phyloP scores from a whole-genome alignment of 495 filamentous ascomycete species.

The Neurospora terricola region DNA sequence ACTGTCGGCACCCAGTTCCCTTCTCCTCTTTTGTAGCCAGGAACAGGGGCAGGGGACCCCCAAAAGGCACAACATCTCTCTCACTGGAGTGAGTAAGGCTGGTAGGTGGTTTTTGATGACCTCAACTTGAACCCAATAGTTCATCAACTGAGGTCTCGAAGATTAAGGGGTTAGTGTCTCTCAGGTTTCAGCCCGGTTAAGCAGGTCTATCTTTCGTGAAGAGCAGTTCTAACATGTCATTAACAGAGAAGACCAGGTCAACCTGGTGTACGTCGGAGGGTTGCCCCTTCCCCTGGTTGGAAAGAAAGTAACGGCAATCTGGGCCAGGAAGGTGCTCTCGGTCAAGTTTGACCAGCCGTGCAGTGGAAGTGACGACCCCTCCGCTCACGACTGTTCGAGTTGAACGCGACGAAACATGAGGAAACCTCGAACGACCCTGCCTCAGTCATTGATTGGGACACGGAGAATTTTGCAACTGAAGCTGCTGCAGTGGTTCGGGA shows the following conservation, averaged over 20 bases:
- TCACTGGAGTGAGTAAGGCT: background rate
- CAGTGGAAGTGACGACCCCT: background rate
- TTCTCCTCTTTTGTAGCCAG: background rate
- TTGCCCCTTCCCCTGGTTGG: background rate
- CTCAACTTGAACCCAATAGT: background rate
- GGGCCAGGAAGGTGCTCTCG: background rate
- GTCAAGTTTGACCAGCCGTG: background rate
- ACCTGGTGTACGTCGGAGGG: background rate
- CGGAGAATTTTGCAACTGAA: conserved; percentile 4
- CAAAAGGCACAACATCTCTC: background rate
- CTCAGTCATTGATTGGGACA: background rate
- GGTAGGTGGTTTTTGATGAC: background rate
- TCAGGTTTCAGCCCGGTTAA: background rate
- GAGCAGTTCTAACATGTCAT: background rate
- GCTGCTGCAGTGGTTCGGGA: background rate
- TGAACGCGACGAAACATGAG: background rate
- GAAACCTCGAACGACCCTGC: background rate
- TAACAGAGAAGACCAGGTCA: background rate
- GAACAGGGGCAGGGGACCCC: background rate
- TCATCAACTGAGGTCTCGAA: background rate
- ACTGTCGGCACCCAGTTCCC: background rate
- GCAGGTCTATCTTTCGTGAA: background rate
- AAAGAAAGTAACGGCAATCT: background rate
- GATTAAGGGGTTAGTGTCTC: background rate
- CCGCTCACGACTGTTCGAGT: background rate